A percentile compares a stretch with the other conserved stretches of the same genome.
phyloP scores from a whole-genome alignment of 129 eudicot genomes.

The Heracleum sosnowskyi region DNA sequence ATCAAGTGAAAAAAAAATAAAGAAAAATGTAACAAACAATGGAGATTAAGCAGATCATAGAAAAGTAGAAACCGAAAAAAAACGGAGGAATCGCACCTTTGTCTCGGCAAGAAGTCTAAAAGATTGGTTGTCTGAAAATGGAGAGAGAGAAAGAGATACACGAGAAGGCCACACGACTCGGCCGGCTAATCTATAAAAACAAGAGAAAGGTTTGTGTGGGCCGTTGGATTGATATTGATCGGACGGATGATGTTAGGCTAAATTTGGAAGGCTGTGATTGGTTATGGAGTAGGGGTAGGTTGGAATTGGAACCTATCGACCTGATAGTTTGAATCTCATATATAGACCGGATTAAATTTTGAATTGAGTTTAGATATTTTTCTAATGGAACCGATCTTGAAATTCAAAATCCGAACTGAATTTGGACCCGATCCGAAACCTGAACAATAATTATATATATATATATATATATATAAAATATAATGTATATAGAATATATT shows the following conservation, averaged over 20 bases:
- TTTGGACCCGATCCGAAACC: too few relatives aligned
- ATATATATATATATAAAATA: too few relatives aligned
- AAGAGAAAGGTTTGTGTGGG: not conserved
- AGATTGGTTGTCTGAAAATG: not conserved
- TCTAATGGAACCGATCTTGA: too few relatives aligned
- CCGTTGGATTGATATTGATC: not conserved
- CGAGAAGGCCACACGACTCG: conserved; percentile 1
- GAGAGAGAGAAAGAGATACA: not conserved
- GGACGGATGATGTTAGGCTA: not conserved
- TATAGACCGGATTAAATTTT: too few relatives aligned
- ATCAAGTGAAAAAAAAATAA: not conserved
- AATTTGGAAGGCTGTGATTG: not conserved
- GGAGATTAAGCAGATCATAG: not conserved
- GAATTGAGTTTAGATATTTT: too few relatives aligned
- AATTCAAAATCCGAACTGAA: too few relatives aligned
- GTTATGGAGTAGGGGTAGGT: not conserved
- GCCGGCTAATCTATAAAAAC: conserved; percentile 1
- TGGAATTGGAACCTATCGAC: too few relatives aligned
- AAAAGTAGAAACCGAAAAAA: not conserved
- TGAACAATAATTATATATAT: too few relatives aligned
- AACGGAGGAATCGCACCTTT: not conserved
- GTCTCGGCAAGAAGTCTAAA: not conserved
- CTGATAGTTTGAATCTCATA: too few relatives aligned
- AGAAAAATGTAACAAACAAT: not conserved
- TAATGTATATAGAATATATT: too few relatives aligned